These are phyloP conservation scores for Salvia splendens DNA, from an alignment of 257 asterid species.

Conservation along the genomic window DNA sequence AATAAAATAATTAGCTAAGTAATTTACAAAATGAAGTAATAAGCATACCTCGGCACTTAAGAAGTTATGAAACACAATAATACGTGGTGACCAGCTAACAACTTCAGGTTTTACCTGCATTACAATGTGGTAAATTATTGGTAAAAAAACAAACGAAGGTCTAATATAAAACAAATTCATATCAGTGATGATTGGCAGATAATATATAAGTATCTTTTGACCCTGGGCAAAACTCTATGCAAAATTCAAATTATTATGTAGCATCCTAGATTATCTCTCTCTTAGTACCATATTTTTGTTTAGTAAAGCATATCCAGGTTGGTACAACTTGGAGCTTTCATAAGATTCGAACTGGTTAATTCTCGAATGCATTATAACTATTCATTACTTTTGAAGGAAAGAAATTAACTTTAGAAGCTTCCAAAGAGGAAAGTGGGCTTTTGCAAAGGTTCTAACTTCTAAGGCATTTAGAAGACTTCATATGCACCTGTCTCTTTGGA, in stretches of 20 bases:
- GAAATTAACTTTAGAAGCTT: neutral
- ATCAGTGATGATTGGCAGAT: neutral
- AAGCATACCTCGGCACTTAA: conserved; percentile 69
- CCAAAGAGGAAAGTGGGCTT: neutral
- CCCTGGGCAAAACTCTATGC: neutral
- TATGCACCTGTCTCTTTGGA: neutral
- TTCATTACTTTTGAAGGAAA: neutral
- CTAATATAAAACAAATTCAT: too few relatives aligned
- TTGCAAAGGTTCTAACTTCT: neutral
- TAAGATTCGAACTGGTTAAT: neutral
- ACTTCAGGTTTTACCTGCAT: conserved; percentile 81
- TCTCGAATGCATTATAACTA: neutral
- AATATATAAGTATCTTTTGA: conserved; percentile 13
- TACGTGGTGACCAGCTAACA: conserved; percentile 78
- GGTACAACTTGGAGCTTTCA: neutral
- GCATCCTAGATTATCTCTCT: neutral
- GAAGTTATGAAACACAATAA: conserved; percentile 68
- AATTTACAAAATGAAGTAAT: conserved; percentile 17
- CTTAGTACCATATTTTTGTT: neutral
- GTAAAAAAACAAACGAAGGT: neutral
- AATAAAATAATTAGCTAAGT: neutral
- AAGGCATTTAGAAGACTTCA: conserved; percentile 2
- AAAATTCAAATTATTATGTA: too few relatives aligned
- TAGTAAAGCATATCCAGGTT: neutral
- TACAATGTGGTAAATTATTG: conserved; percentile 25